These are phyloP conservation scores for Fusarium denticulatum DNA, from an alignment of 2,329 filamentous ascomycete genomes.

Conservation along the genomic window DNA sequence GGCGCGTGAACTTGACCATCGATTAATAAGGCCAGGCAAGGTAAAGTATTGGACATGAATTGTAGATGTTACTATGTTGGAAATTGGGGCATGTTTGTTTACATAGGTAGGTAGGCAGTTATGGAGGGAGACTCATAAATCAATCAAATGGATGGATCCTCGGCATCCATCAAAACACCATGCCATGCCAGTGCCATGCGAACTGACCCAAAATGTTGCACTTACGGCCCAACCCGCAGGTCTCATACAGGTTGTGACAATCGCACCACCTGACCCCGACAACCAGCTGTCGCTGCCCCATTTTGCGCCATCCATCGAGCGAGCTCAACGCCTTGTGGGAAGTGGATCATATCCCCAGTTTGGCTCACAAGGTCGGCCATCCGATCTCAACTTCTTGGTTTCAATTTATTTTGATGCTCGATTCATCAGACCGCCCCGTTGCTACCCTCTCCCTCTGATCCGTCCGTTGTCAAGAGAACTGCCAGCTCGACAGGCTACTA, in stretches of 20 bases:
- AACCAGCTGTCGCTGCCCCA: constrained; percentile 38
- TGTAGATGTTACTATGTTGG: constrained; percentile 10
- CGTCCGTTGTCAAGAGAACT: constrained; percentile 14
- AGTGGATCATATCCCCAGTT: constrained; percentile 27
- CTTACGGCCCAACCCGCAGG: constrained; percentile 30
- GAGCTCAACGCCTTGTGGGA: constrained; percentile 27
- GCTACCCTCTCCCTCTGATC: constrained; percentile 11
- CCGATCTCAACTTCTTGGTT: not conserved
- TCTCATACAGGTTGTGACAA: constrained; percentile 33
- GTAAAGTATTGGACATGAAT: constrained; percentile 11
- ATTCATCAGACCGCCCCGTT: constrained; percentile 8
- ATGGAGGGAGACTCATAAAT: constrained; percentile 18
- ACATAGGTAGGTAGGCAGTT: constrained; percentile 26
- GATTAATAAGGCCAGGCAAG: not conserved
- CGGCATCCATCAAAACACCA: constrained; percentile 29
- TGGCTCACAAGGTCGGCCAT: constrained; percentile 1
- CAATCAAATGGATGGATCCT: constrained; percentile 22
- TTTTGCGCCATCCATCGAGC: constrained; percentile 23
- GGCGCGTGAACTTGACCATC: constrained; percentile 22
- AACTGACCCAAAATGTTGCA: constrained; percentile 29
- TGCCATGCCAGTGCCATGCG: constrained; percentile 29
- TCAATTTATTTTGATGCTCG: constrained; percentile 1
- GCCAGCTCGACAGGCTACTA: constrained; percentile 14
- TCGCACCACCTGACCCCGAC: constrained; percentile 39
- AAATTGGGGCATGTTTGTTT: constrained; percentile 34